Evolutionary conservation across 2,329 filamentous ascomycete species (phyloP), one percentile per base, ranked within the genome.

Genomic region (Bipolaris bicolor): DNA sequence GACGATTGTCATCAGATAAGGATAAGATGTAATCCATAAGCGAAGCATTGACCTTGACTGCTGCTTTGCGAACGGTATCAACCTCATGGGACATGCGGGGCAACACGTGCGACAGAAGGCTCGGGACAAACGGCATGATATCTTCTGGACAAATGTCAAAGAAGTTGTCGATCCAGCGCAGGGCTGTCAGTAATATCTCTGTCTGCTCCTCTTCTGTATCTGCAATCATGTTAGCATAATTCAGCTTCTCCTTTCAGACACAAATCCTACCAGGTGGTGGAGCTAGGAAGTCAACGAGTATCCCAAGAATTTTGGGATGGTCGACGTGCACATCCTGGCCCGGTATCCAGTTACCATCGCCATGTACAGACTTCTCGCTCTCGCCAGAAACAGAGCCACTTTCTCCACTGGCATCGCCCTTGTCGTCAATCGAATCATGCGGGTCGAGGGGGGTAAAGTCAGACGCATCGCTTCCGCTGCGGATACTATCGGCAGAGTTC

Each of bases 141-240:
- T 99, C 95, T 73, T 97, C 95, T 0, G 95, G 94, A 67, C 93
- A 97, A 44, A 99, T 98, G 62, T 98, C 93, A 66, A 99, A 90
- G 74, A 99, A 97, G 58, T 90, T 90, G 64, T 97, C 92, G 63
- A 99, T 92, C 95, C 95, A 99, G 61, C 92, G 87, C 26, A 99
- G 82, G 3, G 93, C 92, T 51, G 96, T 96, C 37, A 97, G 83
- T 43, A 97, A 85, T 63, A 96, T 93, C 70, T 97, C 91, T 74
- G 71, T 72, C 41, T 72, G 69, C 51, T 73, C 72, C 40, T 98
- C 92, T 73, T 97, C 93, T 88, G 73, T 37, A 34, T 68, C 67
- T 69, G 13, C n/a, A 65, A 52, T 31, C 29, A 9, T 52, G 52
- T 69, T 61, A 75, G 60, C 20, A 5, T n/a, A 9, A 20, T 52